These are phyloP conservation scores for Neopestalotiopsis rosae DNA, from an alignment of 2,329 filamentous ascomycete genomes.

Conservation along the genomic window DNA sequence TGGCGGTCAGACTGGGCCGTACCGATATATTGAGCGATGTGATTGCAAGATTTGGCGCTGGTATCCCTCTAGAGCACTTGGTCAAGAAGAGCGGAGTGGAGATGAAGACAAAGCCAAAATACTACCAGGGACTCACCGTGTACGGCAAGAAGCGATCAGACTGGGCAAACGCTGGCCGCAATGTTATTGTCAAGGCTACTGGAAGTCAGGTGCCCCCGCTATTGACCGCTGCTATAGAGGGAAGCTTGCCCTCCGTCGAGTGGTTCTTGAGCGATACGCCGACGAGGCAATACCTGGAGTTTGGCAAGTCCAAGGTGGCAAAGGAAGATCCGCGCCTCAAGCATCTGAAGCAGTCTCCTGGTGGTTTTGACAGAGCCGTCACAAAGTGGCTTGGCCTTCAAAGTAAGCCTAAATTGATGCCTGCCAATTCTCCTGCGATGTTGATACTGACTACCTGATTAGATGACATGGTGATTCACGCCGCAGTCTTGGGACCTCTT, in stretches of 20 bases:
- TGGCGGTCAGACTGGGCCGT: constrained; percentile 53
- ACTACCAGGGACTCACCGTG: constrained; percentile 45
- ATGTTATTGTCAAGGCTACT: constrained; percentile 42
- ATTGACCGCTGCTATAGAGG: constrained; percentile 59
- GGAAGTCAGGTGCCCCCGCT: constrained; percentile 61
- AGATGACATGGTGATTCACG: constrained; percentile 71
- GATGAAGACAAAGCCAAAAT: constrained; percentile 67
- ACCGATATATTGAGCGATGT: constrained; percentile 65
- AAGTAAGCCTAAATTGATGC: constrained; percentile 49
- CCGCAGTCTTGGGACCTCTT: constrained; percentile 57
- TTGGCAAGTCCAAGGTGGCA: constrained; percentile 63
- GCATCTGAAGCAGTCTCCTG: constrained; percentile 61
- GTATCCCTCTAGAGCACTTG: constrained; percentile 71
- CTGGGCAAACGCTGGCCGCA: constrained; percentile 72
- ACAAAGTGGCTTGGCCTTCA: constrained; percentile 65
- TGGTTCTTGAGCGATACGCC: constrained; percentile 80
- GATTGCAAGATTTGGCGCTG: constrained; percentile 70
- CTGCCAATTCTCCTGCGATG: neutral
- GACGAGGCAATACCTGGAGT: constrained; percentile 70
- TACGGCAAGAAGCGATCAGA: constrained; percentile 76
- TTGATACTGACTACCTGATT: constrained; percentile 5
- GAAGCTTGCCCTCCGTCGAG: constrained; percentile 71
- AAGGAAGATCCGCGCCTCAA: constrained; percentile 66
- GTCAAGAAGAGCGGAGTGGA: constrained; percentile 70
- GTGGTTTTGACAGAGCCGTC: constrained; percentile 69